These are phyloP conservation scores for Raphanus sativus DNA, from an alignment of 345 rosid genomes.

Conservation along the genomic window DNA sequence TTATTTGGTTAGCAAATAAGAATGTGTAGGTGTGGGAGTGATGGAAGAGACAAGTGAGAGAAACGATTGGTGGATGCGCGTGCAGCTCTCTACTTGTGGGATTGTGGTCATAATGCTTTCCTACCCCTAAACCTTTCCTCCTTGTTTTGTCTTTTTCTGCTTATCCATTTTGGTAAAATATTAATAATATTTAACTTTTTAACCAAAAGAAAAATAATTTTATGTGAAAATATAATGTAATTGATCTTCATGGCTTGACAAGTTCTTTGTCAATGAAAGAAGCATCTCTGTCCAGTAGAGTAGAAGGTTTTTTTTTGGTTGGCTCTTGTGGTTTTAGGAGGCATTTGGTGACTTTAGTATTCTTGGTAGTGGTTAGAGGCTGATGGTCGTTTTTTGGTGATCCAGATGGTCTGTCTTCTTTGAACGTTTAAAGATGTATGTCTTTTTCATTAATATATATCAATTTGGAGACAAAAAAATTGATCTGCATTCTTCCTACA, in stretches of 20 bases:
- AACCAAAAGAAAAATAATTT: not conserved
- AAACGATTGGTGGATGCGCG: constrained; percentile 73
- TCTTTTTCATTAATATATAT: too few relatives aligned
- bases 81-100: constrained; percentile 57
- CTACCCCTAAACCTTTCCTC: constrained; percentile 3
- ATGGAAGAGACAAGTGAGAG: constrained; percentile 28
- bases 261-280: too few relatives aligned
- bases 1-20: constrained; percentile 27
- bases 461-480: too few relatives aligned
- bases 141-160: not conserved
- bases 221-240: not conserved
- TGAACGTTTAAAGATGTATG: too few relatives aligned
- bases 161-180: not conserved
- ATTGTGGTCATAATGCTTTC: constrained; percentile 58
- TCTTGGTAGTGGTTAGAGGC: too few relatives aligned
- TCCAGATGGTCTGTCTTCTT: too few relatives aligned
- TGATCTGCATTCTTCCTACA: not conserved
- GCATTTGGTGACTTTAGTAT: too few relatives aligned
- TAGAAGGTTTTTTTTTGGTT: too few relatives aligned
- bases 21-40: constrained; percentile 30
- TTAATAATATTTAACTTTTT: not conserved
- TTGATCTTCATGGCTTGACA: not conserved
- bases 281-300: too few relatives aligned
- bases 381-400: too few relatives aligned
- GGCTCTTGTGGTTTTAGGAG: too few relatives aligned